Evolutionary conservation across 148 eudicot species (phyloP), one percentile per base, ranked within the genome.

Genomic region (Silene latifolia): DNA sequence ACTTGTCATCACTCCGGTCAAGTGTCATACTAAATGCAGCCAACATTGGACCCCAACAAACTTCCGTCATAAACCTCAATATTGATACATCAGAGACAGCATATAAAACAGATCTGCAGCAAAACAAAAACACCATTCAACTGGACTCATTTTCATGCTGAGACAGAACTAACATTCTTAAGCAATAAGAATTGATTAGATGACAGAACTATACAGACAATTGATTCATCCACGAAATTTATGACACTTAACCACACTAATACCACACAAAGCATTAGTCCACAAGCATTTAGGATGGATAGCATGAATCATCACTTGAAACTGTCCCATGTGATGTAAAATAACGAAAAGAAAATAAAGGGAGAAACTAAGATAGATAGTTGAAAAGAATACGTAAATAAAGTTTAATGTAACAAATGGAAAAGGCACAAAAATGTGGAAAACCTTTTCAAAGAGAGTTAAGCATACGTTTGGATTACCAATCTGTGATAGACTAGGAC

Each of bases 41-140:
- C 63, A 94, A 88, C 98, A 94, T 89, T 12, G 98, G 98, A 51
- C 97, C 97, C 98, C 98, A 94, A 82, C 97, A 90, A 76, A 90
- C 93, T 85, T 94, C 98, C 79, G 83, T 89, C 98, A 94, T 94
- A 76, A 94, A 94, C 86, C 93, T 92, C 87, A 94, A 79, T 87
- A 94, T 92, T 42, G 96, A 87, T 47, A 89, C 88, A 83, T 94
- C 96, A 48, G 96, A 76, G 53, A 94, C 88, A 63, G 88, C 82
- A 83, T 90, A 84, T 67, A 82, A 94, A 56, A 85, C 82, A 77
- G 91, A 85, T 86, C 98, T 94, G 93, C 82, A 83, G 75, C 21
- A 82, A 65, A 73, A 78, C 32, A 70, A 44, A 15, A 7, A 32
- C 67, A 65, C 9, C 24, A 29, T 63, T 47, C 24, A 21, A 57